Evolutionary conservation across 768 basidiomycete species (phyloP).

Genomic region (Pholiota molesta): DNA sequence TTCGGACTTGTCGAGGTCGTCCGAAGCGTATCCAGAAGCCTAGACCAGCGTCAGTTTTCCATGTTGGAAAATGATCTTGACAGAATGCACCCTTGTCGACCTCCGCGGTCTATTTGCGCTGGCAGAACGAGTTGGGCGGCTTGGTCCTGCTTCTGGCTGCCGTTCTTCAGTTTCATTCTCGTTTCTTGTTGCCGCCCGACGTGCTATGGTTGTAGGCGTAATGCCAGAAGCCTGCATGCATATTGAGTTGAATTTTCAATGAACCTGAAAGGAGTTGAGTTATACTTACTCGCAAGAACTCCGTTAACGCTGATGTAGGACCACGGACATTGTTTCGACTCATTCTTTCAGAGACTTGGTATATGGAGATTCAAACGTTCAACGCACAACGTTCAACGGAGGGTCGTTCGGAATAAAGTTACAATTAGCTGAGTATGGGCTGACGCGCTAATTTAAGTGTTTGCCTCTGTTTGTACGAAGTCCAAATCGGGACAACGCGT

Average conservation of each 20-base stretch:
- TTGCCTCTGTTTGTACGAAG: constrained; percentile 4
- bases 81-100: constrained; percentile 24
- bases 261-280: neutral
- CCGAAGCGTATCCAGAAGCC: constrained; percentile 63
- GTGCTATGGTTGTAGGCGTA: constrained; percentile 48
- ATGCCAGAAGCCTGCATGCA: constrained; percentile 46
- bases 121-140: constrained; percentile 42
- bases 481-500: neutral
- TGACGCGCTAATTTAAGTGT: constrained; percentile 12
- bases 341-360: neutral
- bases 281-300: constrained; percentile 66
- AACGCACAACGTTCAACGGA: no score
- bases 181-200: constrained; percentile 35
- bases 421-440: neutral
- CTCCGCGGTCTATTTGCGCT: constrained; percentile 20
- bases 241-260: no score
- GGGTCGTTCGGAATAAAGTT: neutral
- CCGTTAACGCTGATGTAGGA: constrained; percentile 82
- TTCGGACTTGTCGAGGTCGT: constrained; percentile 71
- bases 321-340: constrained; percentile 67
- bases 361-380: no score
- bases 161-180: constrained; percentile 18
- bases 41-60: constrained; percentile 7
- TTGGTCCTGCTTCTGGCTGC: constrained; percentile 51
- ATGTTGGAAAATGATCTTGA: neutral